phyloP scores from a whole-genome alignment of 2,329 filamentous ascomycete species.

The Talaromyces sp. region DNA sequence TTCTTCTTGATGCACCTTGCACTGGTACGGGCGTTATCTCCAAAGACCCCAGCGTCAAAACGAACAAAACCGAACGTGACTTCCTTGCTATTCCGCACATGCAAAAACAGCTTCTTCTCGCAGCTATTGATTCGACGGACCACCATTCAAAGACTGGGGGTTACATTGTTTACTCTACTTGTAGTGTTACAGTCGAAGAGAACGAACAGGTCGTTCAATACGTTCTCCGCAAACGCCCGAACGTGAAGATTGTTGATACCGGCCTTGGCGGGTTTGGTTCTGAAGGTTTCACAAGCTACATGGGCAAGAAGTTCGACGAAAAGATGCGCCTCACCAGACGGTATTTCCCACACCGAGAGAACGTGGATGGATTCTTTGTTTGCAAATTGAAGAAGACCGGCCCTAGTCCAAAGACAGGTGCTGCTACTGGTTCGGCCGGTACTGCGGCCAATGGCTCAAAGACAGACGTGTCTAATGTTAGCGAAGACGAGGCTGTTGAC shows the following conservation, averaged over 20 bases:
- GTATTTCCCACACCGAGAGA: slow-evolving; percentile 87
- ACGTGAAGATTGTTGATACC: slow-evolving; percentile 88
- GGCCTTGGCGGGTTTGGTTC: slow-evolving; percentile 78
- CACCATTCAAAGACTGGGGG: slow-evolving; percentile 88
- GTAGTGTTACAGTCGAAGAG: slow-evolving; percentile 89
- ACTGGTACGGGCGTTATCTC: slow-evolving; percentile 96
- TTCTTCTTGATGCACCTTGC: slow-evolving; percentile 90
- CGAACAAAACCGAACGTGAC: slow-evolving; percentile 93
- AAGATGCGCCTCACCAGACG: slow-evolving; percentile 76
- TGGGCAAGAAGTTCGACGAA: slow-evolving; percentile 85
- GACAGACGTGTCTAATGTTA: slow-evolving; percentile 10
- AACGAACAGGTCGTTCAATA: slow-evolving; percentile 94
- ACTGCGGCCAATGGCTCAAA: slow-evolving; percentile 12
- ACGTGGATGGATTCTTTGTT: slow-evolving; percentile 98
- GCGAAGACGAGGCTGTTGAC: slow-evolving; percentile 50
- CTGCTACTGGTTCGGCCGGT: slow-evolving; percentile 10
- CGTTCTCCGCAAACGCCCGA: slow-evolving; percentile 82
- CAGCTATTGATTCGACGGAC: slow-evolving; percentile 92
- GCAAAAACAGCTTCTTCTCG: slow-evolving; percentile 88
- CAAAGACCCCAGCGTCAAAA: slow-evolving; percentile 95
- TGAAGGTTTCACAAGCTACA: slow-evolving; percentile 85
- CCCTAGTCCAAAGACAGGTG: slow-evolving; percentile 53
- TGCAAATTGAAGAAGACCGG: slow-evolving; percentile 94
- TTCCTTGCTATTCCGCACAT: slow-evolving; percentile 90
- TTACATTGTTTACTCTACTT: slow-evolving; percentile 95